phyloP scores from a whole-genome alignment of 2,329 filamentous ascomycete species.

The Aspergillus aculeatus region DNA sequence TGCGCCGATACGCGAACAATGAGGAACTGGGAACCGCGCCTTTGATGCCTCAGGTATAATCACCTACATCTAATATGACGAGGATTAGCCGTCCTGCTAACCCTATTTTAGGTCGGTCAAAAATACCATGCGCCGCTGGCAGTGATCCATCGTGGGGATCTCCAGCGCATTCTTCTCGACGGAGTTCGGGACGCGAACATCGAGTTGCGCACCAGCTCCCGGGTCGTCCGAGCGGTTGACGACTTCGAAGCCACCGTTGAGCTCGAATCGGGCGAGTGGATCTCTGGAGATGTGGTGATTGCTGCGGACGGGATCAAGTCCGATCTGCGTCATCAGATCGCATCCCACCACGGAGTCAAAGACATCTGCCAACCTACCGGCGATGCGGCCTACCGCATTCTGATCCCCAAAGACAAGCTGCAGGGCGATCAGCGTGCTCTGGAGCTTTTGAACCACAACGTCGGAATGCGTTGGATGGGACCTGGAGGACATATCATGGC shows the following conservation, averaged over 20 bases:
- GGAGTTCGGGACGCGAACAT: neutral
- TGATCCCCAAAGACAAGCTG: neutral
- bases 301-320: neutral
- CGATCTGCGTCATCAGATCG: constrained; percentile 1
- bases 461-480: neutral
- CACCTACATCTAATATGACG: neutral
- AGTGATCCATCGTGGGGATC: neutral
- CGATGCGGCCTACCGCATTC: neutral
- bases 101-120: neutral
- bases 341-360: neutral
- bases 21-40: neutral
- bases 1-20: neutral
- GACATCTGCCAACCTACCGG: constrained; percentile 2
- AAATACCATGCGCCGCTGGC: neutral
- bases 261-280: constrained; percentile 1
- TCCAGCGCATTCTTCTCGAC: neutral
- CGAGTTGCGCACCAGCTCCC: neutral
- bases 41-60: neutral
- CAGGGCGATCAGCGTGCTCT: constrained; percentile 1
- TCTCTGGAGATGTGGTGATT: neutral
- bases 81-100: too few relatives aligned
- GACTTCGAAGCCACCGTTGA: constrained; percentile 13
- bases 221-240: neutral
- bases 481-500: constrained; percentile 3
- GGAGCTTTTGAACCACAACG: neutral